A percentile compares a stretch with the other conserved stretches of the same genome.
These are phyloP conservation scores for Fusarium sp. DNA, from an alignment of 2,329 filamentous ascomycete species.

Conservation along the genomic window DNA sequence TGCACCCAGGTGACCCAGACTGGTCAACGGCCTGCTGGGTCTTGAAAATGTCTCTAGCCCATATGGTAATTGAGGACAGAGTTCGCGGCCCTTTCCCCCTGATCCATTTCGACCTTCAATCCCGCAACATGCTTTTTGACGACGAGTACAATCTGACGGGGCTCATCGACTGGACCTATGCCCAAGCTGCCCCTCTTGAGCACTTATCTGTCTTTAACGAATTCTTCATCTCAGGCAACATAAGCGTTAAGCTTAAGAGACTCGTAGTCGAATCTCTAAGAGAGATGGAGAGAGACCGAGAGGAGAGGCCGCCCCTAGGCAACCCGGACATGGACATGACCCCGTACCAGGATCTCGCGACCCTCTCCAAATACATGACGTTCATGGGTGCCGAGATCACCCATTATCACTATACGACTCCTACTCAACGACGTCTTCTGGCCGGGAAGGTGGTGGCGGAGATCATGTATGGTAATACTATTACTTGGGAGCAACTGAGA, in stretches of 20 bases:
- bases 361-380: not conserved
- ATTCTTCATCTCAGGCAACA: not conserved
- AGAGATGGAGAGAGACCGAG: not conserved
- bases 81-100: constrained; percentile 52
- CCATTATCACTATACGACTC: not conserved
- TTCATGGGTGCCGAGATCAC: not conserved
- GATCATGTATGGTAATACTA: not conserved
- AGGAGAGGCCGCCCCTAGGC: not conserved
- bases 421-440: not conserved
- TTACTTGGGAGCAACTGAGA: constrained; percentile 42
- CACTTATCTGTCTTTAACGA: not conserved
- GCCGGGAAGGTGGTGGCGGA: not conserved
- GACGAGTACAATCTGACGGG: constrained; percentile 53
- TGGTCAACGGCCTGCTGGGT: constrained; percentile 49
- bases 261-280: not conserved
- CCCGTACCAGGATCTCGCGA: not conserved
- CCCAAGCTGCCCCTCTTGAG: not conserved
- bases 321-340: not conserved
- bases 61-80: constrained; percentile 46
- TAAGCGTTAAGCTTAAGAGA: not conserved
- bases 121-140: constrained; percentile 56
- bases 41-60: constrained; percentile 43
- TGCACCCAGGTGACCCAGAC: constrained; percentile 42
- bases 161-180: constrained; percentile 36
- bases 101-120: constrained; percentile 50